phyloP scores from a whole-genome alignment of 345 rosid species.

The Mercurialis annua region DNA sequence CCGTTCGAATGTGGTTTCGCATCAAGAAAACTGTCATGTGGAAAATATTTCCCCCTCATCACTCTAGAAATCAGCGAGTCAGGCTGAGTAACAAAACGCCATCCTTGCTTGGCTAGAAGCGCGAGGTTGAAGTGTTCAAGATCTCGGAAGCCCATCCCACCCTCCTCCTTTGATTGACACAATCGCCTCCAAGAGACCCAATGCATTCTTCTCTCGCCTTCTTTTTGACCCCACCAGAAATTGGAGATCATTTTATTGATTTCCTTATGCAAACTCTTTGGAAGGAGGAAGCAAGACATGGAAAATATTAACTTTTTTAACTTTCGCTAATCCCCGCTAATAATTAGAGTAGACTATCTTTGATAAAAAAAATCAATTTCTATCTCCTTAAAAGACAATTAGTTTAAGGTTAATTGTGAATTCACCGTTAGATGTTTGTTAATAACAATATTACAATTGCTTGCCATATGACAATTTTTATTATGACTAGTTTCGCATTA shows the following conservation, averaged over 20 bases:
- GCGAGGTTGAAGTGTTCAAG: background rate
- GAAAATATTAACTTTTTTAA: too few relatives aligned
- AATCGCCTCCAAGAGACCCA: background rate
- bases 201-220: background rate
- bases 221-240: background rate
- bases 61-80: too few relatives aligned
- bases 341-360: too few relatives aligned
- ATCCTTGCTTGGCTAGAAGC: background rate
- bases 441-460: too few relatives aligned
- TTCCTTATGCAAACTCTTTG: background rate
- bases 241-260: background rate
- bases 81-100: background rate
- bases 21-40: background rate
- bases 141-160: background rate
- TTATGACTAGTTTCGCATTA: too few relatives aligned
- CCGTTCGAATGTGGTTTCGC: too few relatives aligned
- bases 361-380: too few relatives aligned
- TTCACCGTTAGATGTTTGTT: too few relatives aligned
- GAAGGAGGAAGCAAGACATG: background rate
- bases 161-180: background rate
- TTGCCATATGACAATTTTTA: too few relatives aligned
- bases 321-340: too few relatives aligned
- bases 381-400: too few relatives aligned
- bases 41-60: background rate
- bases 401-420: too few relatives aligned